A percentile compares a stretch with the other conserved stretches of the same genome.
Conservation (phyloP, 2,329 filamentous ascomycete species). For the Escovopsis weberi region DNA sequence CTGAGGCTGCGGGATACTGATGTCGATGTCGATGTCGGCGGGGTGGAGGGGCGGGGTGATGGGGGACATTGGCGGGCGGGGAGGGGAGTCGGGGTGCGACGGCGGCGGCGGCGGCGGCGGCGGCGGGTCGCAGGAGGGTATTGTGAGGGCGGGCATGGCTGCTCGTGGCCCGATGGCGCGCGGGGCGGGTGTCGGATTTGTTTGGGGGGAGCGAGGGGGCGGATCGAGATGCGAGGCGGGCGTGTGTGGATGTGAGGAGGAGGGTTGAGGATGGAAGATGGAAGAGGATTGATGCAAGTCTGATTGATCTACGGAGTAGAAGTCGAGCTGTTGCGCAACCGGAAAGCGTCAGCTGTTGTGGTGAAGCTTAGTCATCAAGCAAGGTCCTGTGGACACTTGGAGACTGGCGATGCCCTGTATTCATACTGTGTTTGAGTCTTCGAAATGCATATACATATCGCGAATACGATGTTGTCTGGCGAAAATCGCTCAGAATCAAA, state of each 20-base stretch:
- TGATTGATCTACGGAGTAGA: no score
- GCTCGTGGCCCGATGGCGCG: background rate
- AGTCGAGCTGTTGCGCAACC: no score
- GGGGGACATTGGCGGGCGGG: conserved; percentile 37
- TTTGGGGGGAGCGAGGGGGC: conserved; percentile 17
- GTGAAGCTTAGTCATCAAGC: no score
- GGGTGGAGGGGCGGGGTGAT: conserved; percentile 27
- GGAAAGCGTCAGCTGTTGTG: no score
- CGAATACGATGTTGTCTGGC: no score
- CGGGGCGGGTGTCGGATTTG: background rate
- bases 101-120: conserved; percentile 19
- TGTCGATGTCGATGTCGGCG: background rate
- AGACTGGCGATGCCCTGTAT: no score
- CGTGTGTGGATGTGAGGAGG: conserved; percentile 34
- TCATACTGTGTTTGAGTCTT: no score
- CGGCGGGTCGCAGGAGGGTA: conserved; percentile 14
- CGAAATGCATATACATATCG: no score
- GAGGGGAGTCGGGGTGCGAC: no score
- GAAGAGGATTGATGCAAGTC: no score
- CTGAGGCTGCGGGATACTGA: background rate
- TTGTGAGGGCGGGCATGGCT: conserved; percentile 16
- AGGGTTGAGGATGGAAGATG: conserved; percentile 5
- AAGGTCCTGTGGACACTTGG: no score
- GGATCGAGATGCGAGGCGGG: conserved; percentile 36
- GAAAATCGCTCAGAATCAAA: no score